Percentiles rank a stretch among this genome's conserved stretches.
Conservation (phyloP, 2,329 filamentous ascomycete genomes). For the Arthrobotrys conoides region DNA sequence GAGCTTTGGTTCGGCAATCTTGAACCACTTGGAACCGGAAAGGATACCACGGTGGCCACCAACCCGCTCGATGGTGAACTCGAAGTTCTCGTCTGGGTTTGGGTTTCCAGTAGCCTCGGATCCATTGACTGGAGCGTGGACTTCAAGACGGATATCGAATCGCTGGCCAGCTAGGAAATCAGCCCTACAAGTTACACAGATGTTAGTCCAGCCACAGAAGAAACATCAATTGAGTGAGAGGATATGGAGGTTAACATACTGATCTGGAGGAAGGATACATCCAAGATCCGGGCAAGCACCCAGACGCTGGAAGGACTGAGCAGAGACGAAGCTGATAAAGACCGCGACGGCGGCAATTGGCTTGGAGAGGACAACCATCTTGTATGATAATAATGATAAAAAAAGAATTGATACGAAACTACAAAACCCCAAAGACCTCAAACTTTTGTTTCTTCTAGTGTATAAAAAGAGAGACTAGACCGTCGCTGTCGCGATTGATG, state of each 20-base stretch:
- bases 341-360: constrained; percentile 66
- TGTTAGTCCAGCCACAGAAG: constrained; percentile 10
- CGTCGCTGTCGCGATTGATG: constrained; percentile 57
- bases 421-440: constrained; percentile 32
- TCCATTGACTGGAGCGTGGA: constrained; percentile 85
- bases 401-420: constrained; percentile 27
- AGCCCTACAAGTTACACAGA: constrained; percentile 68
- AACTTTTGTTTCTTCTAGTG: constrained; percentile 25
- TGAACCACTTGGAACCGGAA: constrained; percentile 77
- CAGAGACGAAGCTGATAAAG: constrained; percentile 68
- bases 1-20: constrained; percentile 77
- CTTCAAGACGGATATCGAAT: constrained; percentile 86
- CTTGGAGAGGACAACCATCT: constrained; percentile 64
- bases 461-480: constrained; percentile 40
- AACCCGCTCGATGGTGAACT: constrained; percentile 79
- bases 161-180: constrained; percentile 87
- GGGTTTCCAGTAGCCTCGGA: constrained; percentile 80
- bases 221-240: constrained; percentile 4
- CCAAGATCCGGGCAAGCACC: constrained; percentile 74
- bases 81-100: constrained; percentile 81
- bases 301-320: constrained; percentile 74
- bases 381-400: constrained; percentile 20
- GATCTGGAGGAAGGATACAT: constrained; percentile 75
- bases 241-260: constrained; percentile 63
- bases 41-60: constrained; percentile 68